Conservation (phyloP, 2,329 filamentous ascomycete genomes). For the Chaetomium sp. region DNA sequence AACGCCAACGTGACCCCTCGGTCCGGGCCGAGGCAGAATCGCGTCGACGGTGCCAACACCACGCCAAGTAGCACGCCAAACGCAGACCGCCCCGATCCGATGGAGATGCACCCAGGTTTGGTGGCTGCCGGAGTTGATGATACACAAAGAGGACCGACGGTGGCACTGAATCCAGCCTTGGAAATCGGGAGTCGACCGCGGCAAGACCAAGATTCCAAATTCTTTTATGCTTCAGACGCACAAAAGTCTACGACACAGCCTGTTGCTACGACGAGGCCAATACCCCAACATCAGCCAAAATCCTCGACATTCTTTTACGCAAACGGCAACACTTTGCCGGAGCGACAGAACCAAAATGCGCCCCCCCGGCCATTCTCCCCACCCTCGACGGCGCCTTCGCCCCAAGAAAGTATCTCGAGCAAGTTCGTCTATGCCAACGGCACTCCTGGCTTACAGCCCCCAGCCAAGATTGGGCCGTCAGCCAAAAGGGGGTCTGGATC, state of each 20-base stretch:
- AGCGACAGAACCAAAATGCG: constrained; percentile 28
- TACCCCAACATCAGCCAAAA: constrained; percentile 31
- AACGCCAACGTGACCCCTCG: constrained; percentile 70
- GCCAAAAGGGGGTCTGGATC: constrained; percentile 39
- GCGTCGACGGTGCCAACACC: constrained; percentile 60
- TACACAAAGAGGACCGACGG: constrained; percentile 24
- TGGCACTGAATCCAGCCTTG: constrained; percentile 37
- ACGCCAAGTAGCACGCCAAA: constrained; percentile 60
- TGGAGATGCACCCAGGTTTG: constrained; percentile 35
- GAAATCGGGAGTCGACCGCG: constrained; percentile 27
- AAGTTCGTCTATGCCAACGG: constrained; percentile 76
- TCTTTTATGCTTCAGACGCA: constrained; percentile 86
- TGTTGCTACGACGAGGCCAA: constrained; percentile 23
- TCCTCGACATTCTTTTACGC: constrained; percentile 51
- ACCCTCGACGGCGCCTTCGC: constrained; percentile 26
- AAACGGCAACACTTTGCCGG: constrained; percentile 40
- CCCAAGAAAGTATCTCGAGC: constrained; percentile 34
- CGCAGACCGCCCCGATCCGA: constrained; percentile 37
- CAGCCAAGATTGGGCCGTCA: constrained; percentile 28
- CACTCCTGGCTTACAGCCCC: constrained; percentile 42
- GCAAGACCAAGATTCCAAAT: constrained; percentile 54
- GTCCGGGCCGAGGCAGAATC: constrained; percentile 64
- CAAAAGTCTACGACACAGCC: constrained; percentile 31
- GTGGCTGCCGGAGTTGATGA: constrained; percentile 23
- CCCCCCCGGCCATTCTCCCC: constrained; percentile 31